Base-by-base conservation (phyloP, 2,329 filamentous ascomycete genomes). In the Exophiala lecanii-corni region DNA sequence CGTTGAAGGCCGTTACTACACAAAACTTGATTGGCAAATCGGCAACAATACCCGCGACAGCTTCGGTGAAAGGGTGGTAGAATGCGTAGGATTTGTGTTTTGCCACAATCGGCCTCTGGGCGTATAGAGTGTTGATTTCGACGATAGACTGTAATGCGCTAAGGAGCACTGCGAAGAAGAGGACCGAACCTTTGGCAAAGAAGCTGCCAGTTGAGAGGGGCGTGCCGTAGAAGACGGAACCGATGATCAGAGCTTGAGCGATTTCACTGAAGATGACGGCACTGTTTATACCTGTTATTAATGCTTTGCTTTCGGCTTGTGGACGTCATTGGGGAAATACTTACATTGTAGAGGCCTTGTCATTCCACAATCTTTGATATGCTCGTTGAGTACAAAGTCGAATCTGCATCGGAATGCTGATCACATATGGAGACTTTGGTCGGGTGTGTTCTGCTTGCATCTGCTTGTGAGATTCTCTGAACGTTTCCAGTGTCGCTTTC, bases 211-310 rank as follows among this genome's bases (percentile, higher is more conserved):
- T 76, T 36, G 73, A 77, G 17, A 65, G 47, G 0, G 80, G 74
- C 0, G 79, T 76, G 39, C 79, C 70, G 60, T 84, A 86, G 62
- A 85, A 86, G 2, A 85, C 67, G 0, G 79, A 83, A 4, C 81
- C 82, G 15, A 35, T 35, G 43, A 84, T 76, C 4, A 86, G 61
- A 0, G 81, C 79, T 52, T 82, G 77, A 0, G 70, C 55, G 2
- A 68, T 60, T 54, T 83, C 78, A 56, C 80, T 82, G 63, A 83
- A 79, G 49, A 80, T 51, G 35, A 83, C 76, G 0, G 77, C 49
- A n/a, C 45, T 49, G 31, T 5, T 41, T 16, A 4, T n/a, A n/a
- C n/a, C n/a, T n/a, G n/a, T n/a, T n/a, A n/a, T n/a, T n/a, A n/a
- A n/a, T n/a, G n/a, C n/a, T n/a, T n/a, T n/a, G n/a, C n/a, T n/a